These are phyloP conservation scores for Albugo candida DNA, from an alignment of 352 stramenopile genomes.

Conservation along the genomic window DNA sequence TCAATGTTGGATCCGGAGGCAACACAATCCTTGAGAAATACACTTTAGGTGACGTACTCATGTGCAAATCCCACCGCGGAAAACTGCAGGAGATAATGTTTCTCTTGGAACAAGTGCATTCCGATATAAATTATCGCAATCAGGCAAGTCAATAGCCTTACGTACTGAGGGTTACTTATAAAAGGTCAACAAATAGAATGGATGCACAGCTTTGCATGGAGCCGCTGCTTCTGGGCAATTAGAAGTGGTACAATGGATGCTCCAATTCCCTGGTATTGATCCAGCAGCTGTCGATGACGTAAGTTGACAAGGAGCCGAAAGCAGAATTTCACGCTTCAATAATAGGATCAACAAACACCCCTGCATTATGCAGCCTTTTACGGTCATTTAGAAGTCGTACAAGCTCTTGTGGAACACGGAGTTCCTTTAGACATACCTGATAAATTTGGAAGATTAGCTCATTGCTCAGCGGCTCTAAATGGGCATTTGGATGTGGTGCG, in stretches of 20 bases:
- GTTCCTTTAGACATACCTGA: conserved; percentile 63
- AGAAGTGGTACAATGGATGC: conserved; percentile 65
- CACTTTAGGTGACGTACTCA: conserved; percentile 69
- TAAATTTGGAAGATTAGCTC: conserved; percentile 55
- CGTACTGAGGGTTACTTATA: background rate
- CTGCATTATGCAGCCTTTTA: conserved; percentile 79
- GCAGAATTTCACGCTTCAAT: background rate
- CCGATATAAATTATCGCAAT: conserved; percentile 76
- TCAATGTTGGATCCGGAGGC: too few relatives aligned
- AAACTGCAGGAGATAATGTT: conserved; percentile 65
- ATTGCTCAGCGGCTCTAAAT: conserved; percentile 72
- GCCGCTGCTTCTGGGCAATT: conserved; percentile 60
- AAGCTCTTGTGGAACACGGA: conserved; percentile 60
- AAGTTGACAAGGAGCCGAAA: conserved; percentile 9
- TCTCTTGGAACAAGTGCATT: conserved; percentile 47
- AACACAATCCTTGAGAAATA: conserved; percentile 34
- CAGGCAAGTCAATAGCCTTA: conserved; percentile 16
- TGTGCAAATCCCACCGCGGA: conserved; percentile 67
- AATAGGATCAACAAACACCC: conserved; percentile 55
- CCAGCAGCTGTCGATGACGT: conserved; percentile 45
- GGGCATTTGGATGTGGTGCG: conserved; percentile 68
- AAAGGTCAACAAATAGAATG: conserved; percentile 21
- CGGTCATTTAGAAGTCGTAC: conserved; percentile 70
- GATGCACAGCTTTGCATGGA: conserved; percentile 56
- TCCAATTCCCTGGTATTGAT: conserved; percentile 32